Base-by-base conservation (phyloP, 139 green algal genomes). In the Chlorella ohadii region DNA sequence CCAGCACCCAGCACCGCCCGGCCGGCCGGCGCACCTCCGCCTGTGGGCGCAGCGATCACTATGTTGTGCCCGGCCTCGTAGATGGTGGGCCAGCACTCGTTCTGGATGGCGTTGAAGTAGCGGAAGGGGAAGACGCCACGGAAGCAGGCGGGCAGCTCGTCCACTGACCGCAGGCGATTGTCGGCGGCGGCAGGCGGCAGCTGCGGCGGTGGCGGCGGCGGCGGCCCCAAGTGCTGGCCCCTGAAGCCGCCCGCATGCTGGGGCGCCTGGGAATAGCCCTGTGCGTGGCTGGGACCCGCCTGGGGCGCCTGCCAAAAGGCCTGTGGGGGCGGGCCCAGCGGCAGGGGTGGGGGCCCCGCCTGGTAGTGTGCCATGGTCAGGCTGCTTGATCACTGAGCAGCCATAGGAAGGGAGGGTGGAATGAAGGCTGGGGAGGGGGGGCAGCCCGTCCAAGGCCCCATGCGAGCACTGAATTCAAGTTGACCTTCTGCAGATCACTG, bases 71-170 rank as follows among this genome's bases (percentile, higher is more conserved):
- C 90, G 1, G 87, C 88, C 2, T 79, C 13, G 82, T 91, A 96
- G 0, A 91, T 87, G 25, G 86, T 68, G 11, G 90, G 47, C 83
- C 98, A 98, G 85, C 89, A 96, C 38, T 98, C 95, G 36, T 90
- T 95, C 87, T 99, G 97, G 15, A 99, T 87, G 2, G 91, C 64
- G 72, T 99, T 99, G 91, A 99, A 99, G 89, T 96, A 99, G 78
- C 94, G 86, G 75, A 91, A 90, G 2, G 66, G 23, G 67, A 90
- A 94, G 3, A 91, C 57, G 2, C 66, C 33, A 0, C 90, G 89
- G 51, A 94, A 93, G 27, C 33, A 57, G 6, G 72, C 22, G 13
- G 92, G 92, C 76, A 95, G 82, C 39, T 95, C 90, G 15, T 74
- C 76, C 20, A 92, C 84, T 1, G 80, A 70, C 0, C 79, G 78